Base-by-base conservation (phyloP, 257 asterid species). In the Solanum commersonii region DNA sequence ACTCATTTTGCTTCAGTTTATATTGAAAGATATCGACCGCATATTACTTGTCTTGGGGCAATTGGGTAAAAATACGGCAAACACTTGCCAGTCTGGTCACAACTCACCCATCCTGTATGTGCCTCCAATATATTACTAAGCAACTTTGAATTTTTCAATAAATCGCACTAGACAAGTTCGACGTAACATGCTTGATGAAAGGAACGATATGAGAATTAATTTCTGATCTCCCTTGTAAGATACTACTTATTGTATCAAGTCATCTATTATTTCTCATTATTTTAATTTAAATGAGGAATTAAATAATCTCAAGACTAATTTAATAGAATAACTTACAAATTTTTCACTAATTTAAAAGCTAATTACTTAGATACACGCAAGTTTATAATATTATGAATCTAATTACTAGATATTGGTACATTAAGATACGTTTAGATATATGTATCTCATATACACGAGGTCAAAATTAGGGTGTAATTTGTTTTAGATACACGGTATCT, bases 101-200 rank as follows among this genome's bases (percentile, higher is more conserved):
- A 22, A 60, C 68, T 60, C 68, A 60, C 68, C 27, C 27, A 60
- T 60, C 68, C 1, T 22, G 68, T 23, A 60, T 60, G 68, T 60
- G 68, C 5, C 1, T 22, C 68, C 1, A 59, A 59, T 22, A 22
- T 59, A 59, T 59, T 59, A 59, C 25, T 59, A 59, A 20, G 49
- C 27, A 59, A 59, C 67, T 59, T 22, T 22, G 12, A 22, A 59
- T 59, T 59, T 59, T 22, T 20, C 27, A 22, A 59, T 59, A 59
- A 59, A 59, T 59, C 4, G 12, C 67, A 22, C 2, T 20, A 20
- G 27, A 0, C 5, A 59, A 22, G 27, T 22, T 22, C 6, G 13
- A 59, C 20, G 25, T 1, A 1, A 56, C 0, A 56, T 0, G 3
- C 63, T 7, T 20, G 65, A 20, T 2, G 2, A 20, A 20, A 56